Evolutionary conservation across 2,329 filamentous ascomycete genomes (phyloP), one percentile per base, ranked within the genome.

Genomic region (Alternaria postmessia): DNA sequence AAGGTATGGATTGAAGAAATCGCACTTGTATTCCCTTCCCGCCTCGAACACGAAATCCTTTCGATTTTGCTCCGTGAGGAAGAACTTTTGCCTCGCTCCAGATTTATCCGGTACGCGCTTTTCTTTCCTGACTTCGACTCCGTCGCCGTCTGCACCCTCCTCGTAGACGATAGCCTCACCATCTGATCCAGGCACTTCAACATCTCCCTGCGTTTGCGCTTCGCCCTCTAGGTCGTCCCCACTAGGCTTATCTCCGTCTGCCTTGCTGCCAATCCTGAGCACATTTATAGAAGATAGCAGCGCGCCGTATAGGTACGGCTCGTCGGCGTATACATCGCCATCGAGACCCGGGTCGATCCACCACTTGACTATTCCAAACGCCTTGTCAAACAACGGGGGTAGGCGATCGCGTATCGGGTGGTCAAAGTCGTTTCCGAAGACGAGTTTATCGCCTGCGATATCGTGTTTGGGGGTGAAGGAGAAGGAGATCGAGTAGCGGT

Each of bases 391-490:
- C 0, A 94, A 93, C 0, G 92, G 92, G 0, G 95, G 94, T 2
- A 99, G 83, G 16, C 89, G 87, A 75, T 97, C 91, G 30, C 93
- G 87, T 69, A 99, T 95, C 0, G 95, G 92, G 51, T 91, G 87
- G 73, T 97, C 94, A 75, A 98, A 97, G 82, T 97, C 93, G 77
- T 98, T 98, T 42, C 94, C 95, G 70, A 97, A 97, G 54, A 97
- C 88, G 3, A 99, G 83, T 63, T 96, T 89, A 26, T 86, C 79
- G 44, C 88, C 93, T 3, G 84, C 83, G 57, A 96, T 88, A 36
- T 79, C 79, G 30, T 81, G 70, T 70, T 91, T 92, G n/a, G 91
- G 92, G 0, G 86, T 88, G 77, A 97, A 92, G 46, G 87, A 86
- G 74, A 97, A 90, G 32, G 87, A 85, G 70, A 98, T 93, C 70